These are phyloP conservation scores for Saturnispora mendoncae DNA, from an alignment of 805 yeast genomes.

Conservation along the genomic window DNA sequence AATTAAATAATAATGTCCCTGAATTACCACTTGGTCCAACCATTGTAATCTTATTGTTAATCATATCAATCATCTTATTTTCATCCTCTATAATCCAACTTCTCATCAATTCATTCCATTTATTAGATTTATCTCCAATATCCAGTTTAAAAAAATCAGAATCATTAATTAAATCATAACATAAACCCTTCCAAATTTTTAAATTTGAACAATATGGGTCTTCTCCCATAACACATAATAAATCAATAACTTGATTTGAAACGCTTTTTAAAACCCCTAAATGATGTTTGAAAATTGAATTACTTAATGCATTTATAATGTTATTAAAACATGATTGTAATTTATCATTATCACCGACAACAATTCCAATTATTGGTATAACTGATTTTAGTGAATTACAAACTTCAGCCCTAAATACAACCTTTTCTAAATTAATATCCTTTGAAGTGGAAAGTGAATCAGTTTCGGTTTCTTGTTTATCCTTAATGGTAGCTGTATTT, in stretches of 20 bases:
- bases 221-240: constrained; percentile 32
- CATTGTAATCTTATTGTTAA: constrained; percentile 30
- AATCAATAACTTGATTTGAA: constrained; percentile 30
- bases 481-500: not conserved
- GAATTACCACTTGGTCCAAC: constrained; percentile 40
- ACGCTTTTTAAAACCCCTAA: constrained; percentile 31
- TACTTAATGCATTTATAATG: constrained; percentile 44
- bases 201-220: constrained; percentile 30
- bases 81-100: constrained; percentile 61
- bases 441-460: not conserved
- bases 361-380: constrained; percentile 32
- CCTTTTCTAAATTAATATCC: constrained; percentile 12
- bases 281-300: constrained; percentile 41
- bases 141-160: constrained; percentile 40
- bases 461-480: not conserved
- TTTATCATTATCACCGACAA: constrained; percentile 55
- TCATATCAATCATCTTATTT: constrained; percentile 48
- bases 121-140: constrained; percentile 17
- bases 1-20: constrained; percentile 35
- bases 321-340: constrained; percentile 39
- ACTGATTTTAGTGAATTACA: constrained; percentile 34
- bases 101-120: constrained; percentile 49
- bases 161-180: constrained; percentile 61
- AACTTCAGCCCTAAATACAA: constrained; percentile 35
- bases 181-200: constrained; percentile 55